Evolutionary conservation across 768 basidiomycete species (phyloP), one percentile per base, ranked within the genome.

Genomic region (Mycena capillaripes): DNA sequence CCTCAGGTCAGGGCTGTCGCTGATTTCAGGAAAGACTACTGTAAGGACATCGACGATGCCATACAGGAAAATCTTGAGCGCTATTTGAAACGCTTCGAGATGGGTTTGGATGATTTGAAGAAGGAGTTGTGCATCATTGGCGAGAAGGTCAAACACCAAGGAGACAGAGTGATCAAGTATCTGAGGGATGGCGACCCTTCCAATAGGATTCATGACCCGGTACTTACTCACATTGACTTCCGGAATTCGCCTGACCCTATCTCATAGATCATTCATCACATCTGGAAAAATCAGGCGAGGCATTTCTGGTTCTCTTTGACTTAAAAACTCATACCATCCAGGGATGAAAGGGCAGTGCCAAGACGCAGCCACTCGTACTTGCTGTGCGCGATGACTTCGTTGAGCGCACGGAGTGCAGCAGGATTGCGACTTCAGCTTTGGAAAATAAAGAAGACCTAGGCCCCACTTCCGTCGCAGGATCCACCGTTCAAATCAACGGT

Each of bases 21-120:
- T 38, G 66, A 25, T 25, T 57, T 14, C 42, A 78, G 25, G 60
- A 63, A 32, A 69, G 74, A 36, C 66, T 81, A 30, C 5, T 38
- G 30, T 1, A 69, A 69, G 17, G 63, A 75, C 19, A n/a, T 76
- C 2, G 17, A 50, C 44, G 10, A 44, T 59, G 2, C 19, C 42
- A 52, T 62, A 17, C 25, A 46, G n/a, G 58, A 42, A 10, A 55
- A 38, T 11, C 9, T 64, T 56, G 30, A 30, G n/a, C 27, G 34
- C 25, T 34, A 62, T 30, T 21, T n/a, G 40, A 66, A 66, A 25
- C 57, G 63, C 11, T 69, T 62, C 19, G 56, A 63, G n/a, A 57
- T 79, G 59, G 61, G 67, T 10, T 57, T 78, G 25, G 74, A 76
- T 7, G 77, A 79, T 23, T 66, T 79, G 25, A 69, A 76, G 36